Percentiles rank a stretch among this genome's conserved stretches.
Evolutionary conservation across 306 rosid genomes (phyloP).

Genomic region (Hippophae rhamnoides): DNA sequence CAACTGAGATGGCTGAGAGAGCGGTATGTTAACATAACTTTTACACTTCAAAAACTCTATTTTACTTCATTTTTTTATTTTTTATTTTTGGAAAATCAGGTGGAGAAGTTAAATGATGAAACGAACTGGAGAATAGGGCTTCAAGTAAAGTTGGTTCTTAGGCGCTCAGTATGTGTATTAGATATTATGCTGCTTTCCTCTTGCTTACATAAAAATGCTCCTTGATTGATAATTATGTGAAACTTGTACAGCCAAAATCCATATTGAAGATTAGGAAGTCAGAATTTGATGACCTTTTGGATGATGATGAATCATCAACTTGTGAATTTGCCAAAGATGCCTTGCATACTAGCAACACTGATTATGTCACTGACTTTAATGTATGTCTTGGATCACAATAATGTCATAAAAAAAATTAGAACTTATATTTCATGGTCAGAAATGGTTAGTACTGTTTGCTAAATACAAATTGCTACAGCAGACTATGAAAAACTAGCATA

Average conservation of each 20-base stretch:
- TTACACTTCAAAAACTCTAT: not conserved
- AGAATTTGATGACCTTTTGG: conserved; percentile 62
- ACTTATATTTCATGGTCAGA: not conserved
- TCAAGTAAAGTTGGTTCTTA: conserved; percentile 64
- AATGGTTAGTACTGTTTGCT: too few species aligned
- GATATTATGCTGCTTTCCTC: not conserved
- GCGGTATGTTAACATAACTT: conserved; percentile 47
- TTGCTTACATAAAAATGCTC: not conserved
- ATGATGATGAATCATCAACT: conserved; percentile 43
- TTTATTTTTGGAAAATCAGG: conserved; percentile 31
- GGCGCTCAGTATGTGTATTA: conserved; percentile 64
- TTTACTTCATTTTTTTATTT: not conserved
- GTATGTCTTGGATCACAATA: conserved; percentile 36
- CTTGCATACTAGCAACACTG: conserved; percentile 37
- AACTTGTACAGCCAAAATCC: conserved; percentile 62
- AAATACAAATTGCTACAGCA: too few species aligned
- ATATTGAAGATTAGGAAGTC: conserved; percentile 67
- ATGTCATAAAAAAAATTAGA: too few species aligned
- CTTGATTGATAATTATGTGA: not conserved
- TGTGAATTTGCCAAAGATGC: conserved; percentile 52
- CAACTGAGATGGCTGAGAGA: conserved; percentile 58
- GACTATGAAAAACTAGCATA: too few species aligned
- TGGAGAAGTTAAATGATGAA: conserved; percentile 73
- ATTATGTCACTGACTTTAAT: conserved; percentile 29
- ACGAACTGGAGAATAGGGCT: conserved; percentile 97